phyloP scores from a whole-genome alignment of 139 green algal genomes.

The Edaphochlamys debaryana region DNA sequence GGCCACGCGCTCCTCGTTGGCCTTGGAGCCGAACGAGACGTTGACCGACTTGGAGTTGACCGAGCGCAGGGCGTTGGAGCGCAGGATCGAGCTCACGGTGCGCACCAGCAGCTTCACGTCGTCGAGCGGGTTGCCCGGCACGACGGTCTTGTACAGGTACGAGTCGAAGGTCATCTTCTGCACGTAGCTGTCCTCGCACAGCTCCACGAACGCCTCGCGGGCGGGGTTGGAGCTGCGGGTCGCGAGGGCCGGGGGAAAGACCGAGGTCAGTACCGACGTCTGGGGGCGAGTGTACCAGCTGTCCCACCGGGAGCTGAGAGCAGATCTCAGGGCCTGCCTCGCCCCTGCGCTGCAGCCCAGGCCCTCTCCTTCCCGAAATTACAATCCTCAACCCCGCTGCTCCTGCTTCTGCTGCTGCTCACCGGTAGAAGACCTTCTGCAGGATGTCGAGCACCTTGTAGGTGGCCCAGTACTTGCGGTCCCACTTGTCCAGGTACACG shows the following conservation, averaged over 20 bases:
- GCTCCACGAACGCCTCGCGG: conserved; percentile 99
- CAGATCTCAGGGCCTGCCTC: too few species aligned
- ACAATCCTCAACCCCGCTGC: too few species aligned
- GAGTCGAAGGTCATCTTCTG: conserved; percentile 99
- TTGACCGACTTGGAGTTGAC: conserved; percentile 62
- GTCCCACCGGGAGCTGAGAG: too few species aligned
- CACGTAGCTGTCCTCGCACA: conserved; percentile 97
- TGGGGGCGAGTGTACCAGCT: too few species aligned
- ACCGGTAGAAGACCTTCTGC: conserved; percentile 94
- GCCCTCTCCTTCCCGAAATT: too few species aligned
- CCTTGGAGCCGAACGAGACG: conserved; percentile 78
- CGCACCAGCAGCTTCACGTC: conserved; percentile 96
- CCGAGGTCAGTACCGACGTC: too few species aligned
- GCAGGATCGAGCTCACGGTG: conserved; percentile 90
- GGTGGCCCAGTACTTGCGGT: conserved; percentile 99
- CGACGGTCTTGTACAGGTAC: conserved; percentile 99
- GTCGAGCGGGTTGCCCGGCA: conserved; percentile 97
- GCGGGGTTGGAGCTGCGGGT: conserved; percentile 91
- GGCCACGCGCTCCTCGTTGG: conserved; percentile 62
- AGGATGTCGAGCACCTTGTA: conserved; percentile 99
- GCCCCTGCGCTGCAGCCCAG: too few species aligned
- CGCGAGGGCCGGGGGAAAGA: conserved; percentile 47
- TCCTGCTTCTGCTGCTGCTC: too few species aligned
- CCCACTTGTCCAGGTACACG: conserved; percentile 96
- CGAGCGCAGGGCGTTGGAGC: conserved; percentile 92